Base-by-base conservation (phyloP, 2,329 filamentous ascomycete genomes). In the Pezicula rhizophila region DNA sequence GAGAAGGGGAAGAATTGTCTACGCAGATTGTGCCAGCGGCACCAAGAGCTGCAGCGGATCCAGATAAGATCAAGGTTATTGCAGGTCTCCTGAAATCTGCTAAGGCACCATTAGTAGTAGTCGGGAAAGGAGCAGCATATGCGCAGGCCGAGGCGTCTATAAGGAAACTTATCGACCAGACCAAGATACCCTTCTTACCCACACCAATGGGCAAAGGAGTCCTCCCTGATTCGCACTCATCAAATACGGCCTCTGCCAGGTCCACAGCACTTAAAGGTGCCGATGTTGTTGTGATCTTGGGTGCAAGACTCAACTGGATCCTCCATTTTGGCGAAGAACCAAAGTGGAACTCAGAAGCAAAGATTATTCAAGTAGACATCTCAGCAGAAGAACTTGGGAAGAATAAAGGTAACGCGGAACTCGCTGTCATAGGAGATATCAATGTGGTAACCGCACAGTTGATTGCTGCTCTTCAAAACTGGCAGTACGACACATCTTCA, bases 161-260 rank as follows among this genome's bases (percentile, higher is more conserved):
- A 46, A 64, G 70, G 23, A 53, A 63, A 11, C 61, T 80, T 25
- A 66, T 79, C 20, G 62, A 76, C 41, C 58, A 63, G 54, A 74
- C 73, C 8, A 64, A 70, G 23, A 66, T 81, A 10, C 77, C 76
- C 0, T 80, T 81, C 57, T 64, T 81, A 6, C 76, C 77, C 0
- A 78, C 76, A 1, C 78, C 77, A 1, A 80, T 80, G 75, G 78
- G 77, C 4, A 80, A 80, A 58, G 78, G 78, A 18, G 69, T 81
- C 5, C 56, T 80, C 1, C 67, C 77, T 8, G 77, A 80, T 54
- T 77, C 73, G 0, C 74, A 78, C 57, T 66, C 70, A 1, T 64
- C 71, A 43, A 80, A 80, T 56, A 68, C 68, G 14, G 75, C 77
- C 2, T 73, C 76, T 42, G 76, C 77, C 4, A 69, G 78, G 47